Base-by-base conservation (phyloP, 2,329 filamentous ascomycete species). In the Colletotrichum gigasporum region DNA sequence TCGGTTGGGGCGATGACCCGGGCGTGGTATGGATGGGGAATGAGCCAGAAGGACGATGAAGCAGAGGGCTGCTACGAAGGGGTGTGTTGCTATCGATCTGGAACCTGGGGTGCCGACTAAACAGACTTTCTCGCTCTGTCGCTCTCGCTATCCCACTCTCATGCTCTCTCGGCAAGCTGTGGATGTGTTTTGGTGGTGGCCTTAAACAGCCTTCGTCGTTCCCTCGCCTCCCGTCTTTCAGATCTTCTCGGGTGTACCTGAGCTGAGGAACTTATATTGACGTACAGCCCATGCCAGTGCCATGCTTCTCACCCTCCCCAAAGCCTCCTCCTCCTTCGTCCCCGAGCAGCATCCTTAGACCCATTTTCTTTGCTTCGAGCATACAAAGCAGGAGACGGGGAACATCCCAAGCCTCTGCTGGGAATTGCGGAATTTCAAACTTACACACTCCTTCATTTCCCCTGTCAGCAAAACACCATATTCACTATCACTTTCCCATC, bases 261-360 rank as follows among this genome's bases (percentile, higher is more conserved):
- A 55, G 41, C 55, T 55, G 26, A 65, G 57, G 62, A 65, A 65
- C 62, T 65, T 65, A 65, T 65, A 65, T 65, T 65, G 62, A 65
- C 62, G 62, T 62, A 65, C 62, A 44, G 20, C 62, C 62, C 62
- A 65, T 65, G 35, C 62, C 62, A 65, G 62, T 51, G 26, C 45
- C 62, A 50, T 48, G 44, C 41, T 50, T 60, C 26, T 51, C 48
- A 50, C 22, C 14, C 28, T 37, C 48, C 10, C 24, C 48, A 54
- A 44, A 30, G 14, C n/a, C n/a, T 56, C 34, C 53, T 50, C 34
- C 42, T 39, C 28, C 34, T 61, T 41, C 30, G 24, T 26, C 44
- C 22, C 32, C 54, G 32, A 48, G 32, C 18, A 28, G 51, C 41
- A 37, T 37, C 28, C 14, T 55, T 34, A 41, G 48, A 47, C 41